phyloP scores from a whole-genome alignment of 2,329 filamentous ascomycete genomes.

The Onygena corvina region DNA sequence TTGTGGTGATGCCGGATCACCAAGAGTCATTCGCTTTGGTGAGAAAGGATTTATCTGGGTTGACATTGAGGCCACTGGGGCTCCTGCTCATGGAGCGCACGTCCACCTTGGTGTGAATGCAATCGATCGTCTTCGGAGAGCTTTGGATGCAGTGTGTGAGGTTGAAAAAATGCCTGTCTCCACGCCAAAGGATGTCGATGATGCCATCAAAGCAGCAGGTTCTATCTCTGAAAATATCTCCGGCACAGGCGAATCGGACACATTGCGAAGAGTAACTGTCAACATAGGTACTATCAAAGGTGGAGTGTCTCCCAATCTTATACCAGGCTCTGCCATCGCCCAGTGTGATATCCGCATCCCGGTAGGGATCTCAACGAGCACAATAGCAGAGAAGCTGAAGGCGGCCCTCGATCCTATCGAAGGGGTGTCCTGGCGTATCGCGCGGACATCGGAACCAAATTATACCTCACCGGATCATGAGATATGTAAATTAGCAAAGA shows the following conservation, averaged over 20 bases:
- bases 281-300: conserved; percentile 12
- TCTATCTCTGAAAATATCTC: conserved; percentile 10
- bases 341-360: conserved; percentile 14
- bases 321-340: conserved; percentile 9
- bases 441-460: conserved; percentile 10
- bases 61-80: conserved; percentile 9
- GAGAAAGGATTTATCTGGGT: conserved; percentile 14
- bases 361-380: conserved; percentile 6
- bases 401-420: conserved; percentile 10
- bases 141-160: conserved; percentile 11
- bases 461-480: conserved; percentile 12
- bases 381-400: conserved; percentile 3
- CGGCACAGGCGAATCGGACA: conserved; percentile 9
- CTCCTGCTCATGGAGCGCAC: conserved; percentile 13
- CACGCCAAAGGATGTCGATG: conserved; percentile 7
- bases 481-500: conserved; percentile 8
- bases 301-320: conserved; percentile 12
- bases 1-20: conserved; percentile 11
- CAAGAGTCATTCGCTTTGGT: conserved; percentile 12
- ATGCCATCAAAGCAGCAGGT: conserved; percentile 8
- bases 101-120: conserved; percentile 12
- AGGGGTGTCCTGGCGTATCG: conserved; percentile 9
- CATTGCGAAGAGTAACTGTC: conserved; percentile 10
- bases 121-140: conserved; percentile 10
- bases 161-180: conserved; percentile 8